These are phyloP conservation scores for Trichophyton mentagrophytes DNA, from an alignment of 2,329 filamentous ascomycete genomes.

Conservation along the genomic window DNA sequence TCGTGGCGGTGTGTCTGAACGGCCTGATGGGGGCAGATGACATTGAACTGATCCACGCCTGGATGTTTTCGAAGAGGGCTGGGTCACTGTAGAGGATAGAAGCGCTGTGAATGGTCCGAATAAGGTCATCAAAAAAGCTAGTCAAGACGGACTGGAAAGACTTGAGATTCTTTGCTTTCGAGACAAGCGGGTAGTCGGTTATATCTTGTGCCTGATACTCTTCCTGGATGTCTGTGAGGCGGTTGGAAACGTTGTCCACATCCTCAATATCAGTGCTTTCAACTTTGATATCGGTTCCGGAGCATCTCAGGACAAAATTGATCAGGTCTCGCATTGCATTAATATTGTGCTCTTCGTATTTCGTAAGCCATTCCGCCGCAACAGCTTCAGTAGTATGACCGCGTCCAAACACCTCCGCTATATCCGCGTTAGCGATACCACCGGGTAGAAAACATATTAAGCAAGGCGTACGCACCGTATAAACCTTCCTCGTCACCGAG, in stretches of 20 bases:
- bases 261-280: constrained; percentile 76
- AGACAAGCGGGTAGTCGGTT: constrained; percentile 82
- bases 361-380: constrained; percentile 44
- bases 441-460: background rate
- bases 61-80: constrained; percentile 73
- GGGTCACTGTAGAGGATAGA: constrained; percentile 64
- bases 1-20: constrained; percentile 86
- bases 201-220: constrained; percentile 73
- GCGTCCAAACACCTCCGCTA: constrained; percentile 48
- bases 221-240: constrained; percentile 72
- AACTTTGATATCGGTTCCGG: constrained; percentile 70
- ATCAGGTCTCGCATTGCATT: constrained; percentile 45
- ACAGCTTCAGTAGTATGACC: constrained; percentile 43
- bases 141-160: constrained; percentile 67
- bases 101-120: constrained; percentile 69
- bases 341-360: constrained; percentile 44
- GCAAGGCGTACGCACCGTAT: constrained; percentile 37
- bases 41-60: constrained; percentile 82
- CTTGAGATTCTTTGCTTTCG: constrained; percentile 61
- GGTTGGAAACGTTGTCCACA: constrained; percentile 69
- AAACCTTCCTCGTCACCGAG: constrained; percentile 42
- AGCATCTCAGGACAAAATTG: constrained; percentile 51
- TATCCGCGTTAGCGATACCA: background rate
- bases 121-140: constrained; percentile 64
- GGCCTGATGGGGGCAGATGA: constrained; percentile 76